Evolutionary conservation across 495 filamentous ascomycete genomes (phyloP).

Genomic region (Penicillium salamii): DNA sequence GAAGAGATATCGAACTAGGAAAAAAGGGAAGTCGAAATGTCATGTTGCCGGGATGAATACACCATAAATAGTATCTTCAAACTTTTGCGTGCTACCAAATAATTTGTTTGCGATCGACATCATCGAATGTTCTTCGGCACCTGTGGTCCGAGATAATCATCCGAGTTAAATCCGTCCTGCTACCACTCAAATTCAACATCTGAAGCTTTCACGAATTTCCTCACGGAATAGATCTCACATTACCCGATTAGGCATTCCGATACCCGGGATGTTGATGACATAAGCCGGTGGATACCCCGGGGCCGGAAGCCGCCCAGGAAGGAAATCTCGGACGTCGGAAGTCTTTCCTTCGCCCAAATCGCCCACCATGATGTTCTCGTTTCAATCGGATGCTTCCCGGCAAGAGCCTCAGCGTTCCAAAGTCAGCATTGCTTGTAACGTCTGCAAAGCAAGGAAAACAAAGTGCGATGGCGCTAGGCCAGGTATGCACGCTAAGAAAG

Average conservation of each 20-base stretch:
- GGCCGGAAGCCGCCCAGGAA: not conserved
- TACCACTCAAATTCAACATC: too few species aligned
- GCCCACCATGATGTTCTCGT: slow-evolving; percentile 10
- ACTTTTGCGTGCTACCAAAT: too few species aligned
- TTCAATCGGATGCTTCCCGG: slow-evolving; percentile 1
- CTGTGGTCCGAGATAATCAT: not conserved
- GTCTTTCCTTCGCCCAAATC: not conserved
- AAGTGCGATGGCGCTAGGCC: slow-evolving; percentile 13
- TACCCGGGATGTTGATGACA: not conserved
- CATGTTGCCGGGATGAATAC: too few species aligned
- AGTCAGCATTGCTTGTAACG: slow-evolving; percentile 11
- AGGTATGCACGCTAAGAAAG: not conserved
- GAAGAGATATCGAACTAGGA: too few species aligned
- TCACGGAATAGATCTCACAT: not conserved
- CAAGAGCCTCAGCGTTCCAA: slow-evolving; percentile 2
- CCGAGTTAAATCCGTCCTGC: not conserved
- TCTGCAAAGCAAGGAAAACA: slow-evolving; percentile 12
- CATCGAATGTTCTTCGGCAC: not conserved
- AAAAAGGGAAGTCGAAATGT: too few species aligned
- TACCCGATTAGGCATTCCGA: not conserved
- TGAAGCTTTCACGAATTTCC: not conserved
- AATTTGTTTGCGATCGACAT: not conserved
- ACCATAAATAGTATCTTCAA: too few species aligned
- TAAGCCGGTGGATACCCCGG: not conserved
- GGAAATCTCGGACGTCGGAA: not conserved